Conservation (phyloP, 208 protist species). For the Crithidia brevicula region DNA sequence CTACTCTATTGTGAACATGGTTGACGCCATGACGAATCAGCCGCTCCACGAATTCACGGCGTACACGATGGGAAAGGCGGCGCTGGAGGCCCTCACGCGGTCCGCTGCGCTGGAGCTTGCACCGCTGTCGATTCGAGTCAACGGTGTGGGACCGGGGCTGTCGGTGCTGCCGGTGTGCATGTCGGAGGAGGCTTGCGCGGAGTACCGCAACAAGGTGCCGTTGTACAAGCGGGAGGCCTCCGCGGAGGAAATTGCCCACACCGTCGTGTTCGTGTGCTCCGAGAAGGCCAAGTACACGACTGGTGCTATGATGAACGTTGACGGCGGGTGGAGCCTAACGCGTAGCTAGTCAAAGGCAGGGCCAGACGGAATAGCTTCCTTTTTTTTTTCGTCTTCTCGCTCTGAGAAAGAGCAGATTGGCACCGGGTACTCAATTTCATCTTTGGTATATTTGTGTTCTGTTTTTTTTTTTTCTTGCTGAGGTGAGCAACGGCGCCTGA, state of each 20-base stretch:
- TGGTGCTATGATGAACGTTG: constrained; percentile 65
- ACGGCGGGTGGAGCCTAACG: constrained; percentile 73
- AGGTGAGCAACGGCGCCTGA: no score
- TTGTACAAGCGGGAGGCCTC: constrained; percentile 63
- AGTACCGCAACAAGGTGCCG: constrained; percentile 59
- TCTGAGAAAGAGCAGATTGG: no score
- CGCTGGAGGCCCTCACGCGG: constrained; percentile 69
- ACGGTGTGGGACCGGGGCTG: constrained; percentile 68
- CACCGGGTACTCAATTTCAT: no score
- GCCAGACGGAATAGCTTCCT: background rate
- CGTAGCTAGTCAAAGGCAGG: constrained; percentile 29
- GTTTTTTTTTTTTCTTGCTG: no score
- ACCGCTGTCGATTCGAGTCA: constrained; percentile 66
- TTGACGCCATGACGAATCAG: constrained; percentile 69
- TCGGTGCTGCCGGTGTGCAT: constrained; percentile 52
- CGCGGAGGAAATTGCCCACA: constrained; percentile 53
- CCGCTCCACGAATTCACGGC: constrained; percentile 61
- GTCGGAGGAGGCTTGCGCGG: constrained; percentile 34
- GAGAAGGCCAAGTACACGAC: constrained; percentile 71
- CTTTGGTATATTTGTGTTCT: no score
- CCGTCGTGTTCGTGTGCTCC: constrained; percentile 68
- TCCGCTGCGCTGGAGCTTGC: constrained; percentile 76
- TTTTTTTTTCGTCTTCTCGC: no score
- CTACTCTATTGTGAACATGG: constrained; percentile 66
- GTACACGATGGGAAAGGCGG: constrained; percentile 85